A percentile compares a stretch with the other conserved stretches of the same genome.
Evolutionary conservation across 148 eudicot species (phyloP).

Genomic region (Fagopyrum esculentum): DNA sequence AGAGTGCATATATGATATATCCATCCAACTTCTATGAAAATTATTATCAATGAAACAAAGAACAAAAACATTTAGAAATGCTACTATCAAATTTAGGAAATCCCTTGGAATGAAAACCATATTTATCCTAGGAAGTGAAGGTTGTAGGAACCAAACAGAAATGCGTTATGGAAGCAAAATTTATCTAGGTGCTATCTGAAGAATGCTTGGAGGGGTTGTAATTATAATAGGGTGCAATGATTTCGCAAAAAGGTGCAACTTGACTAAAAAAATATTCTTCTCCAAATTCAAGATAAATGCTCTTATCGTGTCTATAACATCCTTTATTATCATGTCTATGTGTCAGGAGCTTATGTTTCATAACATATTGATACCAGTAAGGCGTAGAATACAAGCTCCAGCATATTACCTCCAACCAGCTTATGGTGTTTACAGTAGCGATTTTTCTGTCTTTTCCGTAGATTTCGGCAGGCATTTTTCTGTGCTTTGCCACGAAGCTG

Average conservation of each 20-base stretch:
- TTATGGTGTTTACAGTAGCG: slow-evolving; percentile 62
- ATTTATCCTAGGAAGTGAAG: neutral
- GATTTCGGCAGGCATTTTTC: slow-evolving; percentile 77
- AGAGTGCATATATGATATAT: neutral
- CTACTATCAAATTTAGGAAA: neutral
- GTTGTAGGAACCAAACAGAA: neutral
- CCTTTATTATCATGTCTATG: neutral
- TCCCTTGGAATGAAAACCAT: neutral
- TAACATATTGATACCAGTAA: neutral
- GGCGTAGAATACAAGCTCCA: neutral
- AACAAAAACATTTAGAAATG: neutral
- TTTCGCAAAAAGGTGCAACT: neutral
- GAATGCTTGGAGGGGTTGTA: neutral
- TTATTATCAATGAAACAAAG: neutral
- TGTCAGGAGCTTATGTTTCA: neutral
- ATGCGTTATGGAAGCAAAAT: neutral
- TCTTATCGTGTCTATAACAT: neutral
- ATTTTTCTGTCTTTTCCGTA: slow-evolving; percentile 52
- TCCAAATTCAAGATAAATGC: neutral
- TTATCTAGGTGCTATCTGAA: neutral
- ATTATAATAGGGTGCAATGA: neutral
- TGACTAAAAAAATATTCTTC: neutral
- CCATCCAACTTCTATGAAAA: neutral
- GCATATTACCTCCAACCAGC: slow-evolving; percentile 52
- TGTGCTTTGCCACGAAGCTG: slow-evolving; percentile 79